These are phyloP conservation scores for Juglanconis sp. DNA, from an alignment of 2,329 filamentous ascomycete genomes.

Conservation along the genomic window DNA sequence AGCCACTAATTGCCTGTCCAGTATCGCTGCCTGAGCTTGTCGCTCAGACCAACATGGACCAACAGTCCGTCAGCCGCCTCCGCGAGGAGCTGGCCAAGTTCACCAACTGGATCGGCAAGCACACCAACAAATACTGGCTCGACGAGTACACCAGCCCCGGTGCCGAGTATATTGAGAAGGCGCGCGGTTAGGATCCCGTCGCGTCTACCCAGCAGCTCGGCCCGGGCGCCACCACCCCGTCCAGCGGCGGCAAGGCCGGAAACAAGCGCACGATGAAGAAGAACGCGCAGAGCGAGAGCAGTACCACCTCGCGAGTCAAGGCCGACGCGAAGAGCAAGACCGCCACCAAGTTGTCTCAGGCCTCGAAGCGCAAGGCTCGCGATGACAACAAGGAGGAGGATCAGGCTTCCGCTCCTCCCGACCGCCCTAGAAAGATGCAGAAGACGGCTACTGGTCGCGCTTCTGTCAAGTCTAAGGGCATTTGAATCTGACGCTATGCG, in stretches of 20 bases:
- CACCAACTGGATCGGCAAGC: conserved; percentile 77
- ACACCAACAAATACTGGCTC: conserved; percentile 74
- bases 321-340: neutral
- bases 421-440: too few species aligned
- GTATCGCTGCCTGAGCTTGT: conserved; percentile 90
- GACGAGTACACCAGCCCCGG: conserved; percentile 71
- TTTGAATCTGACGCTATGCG: too few species aligned
- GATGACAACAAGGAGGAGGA: neutral
- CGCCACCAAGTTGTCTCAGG: neutral
- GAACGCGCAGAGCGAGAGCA: too few species aligned
- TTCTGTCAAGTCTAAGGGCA: too few species aligned
- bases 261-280: too few species aligned
- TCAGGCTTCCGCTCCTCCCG: too few species aligned
- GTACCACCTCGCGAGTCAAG: too few species aligned
- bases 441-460: too few species aligned
- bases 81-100: conserved; percentile 87
- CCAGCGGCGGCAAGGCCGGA: too few species aligned
- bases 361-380: neutral
- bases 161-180: conserved; percentile 69
- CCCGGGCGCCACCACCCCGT: neutral
- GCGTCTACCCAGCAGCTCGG: neutral
- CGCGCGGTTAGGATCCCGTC: conserved; percentile 35
- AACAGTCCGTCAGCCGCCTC: conserved; percentile 81
- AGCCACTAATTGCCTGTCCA: conserved; percentile 32
- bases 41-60: conserved; percentile 97